These are phyloP conservation scores for Dalbergia cochinchinensis DNA, from an alignment of 306 rosid genomes.

Conservation along the genomic window DNA sequence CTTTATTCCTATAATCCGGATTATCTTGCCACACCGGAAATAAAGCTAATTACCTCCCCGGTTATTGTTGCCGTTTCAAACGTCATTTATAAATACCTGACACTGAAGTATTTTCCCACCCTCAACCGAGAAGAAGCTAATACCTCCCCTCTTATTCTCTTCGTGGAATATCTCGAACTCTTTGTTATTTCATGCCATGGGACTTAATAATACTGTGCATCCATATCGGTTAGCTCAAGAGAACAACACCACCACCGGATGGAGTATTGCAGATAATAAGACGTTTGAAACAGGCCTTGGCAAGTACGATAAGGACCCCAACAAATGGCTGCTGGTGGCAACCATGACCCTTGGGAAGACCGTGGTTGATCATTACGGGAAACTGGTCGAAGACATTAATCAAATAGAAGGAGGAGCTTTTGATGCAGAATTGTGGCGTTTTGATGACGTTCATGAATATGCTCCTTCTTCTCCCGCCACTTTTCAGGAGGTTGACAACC, in stretches of 20 bases:
- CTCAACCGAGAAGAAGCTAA: too few species aligned
- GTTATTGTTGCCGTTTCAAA: too few species aligned
- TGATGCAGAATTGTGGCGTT: not conserved
- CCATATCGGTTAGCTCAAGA: conserved; percentile 46
- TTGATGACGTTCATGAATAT: too few species aligned
- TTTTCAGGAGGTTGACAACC: conserved; percentile 53
- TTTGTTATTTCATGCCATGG: too few species aligned
- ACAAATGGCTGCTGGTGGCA: conserved; percentile 69
- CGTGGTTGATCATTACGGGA: conserved; percentile 68
- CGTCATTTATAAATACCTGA: too few species aligned
- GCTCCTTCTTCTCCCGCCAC: conserved; percentile 55
- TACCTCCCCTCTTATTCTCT: too few species aligned
- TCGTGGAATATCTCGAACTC: too few species aligned
- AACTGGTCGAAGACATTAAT: conserved; percentile 69
- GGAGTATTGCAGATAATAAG: conserved; percentile 82
- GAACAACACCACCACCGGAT: conserved; percentile 51
- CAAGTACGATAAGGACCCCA: conserved; percentile 66
- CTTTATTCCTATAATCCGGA: too few species aligned
- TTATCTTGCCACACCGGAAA: too few species aligned
- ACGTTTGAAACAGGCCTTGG: conserved; percentile 77
- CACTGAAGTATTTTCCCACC: too few species aligned
- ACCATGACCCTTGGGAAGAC: conserved; percentile 73
- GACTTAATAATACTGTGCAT: too few species aligned
- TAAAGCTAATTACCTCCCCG: too few species aligned
- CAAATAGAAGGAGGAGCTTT: conserved; percentile 79